Base-by-base conservation (phyloP, 2,329 filamentous ascomycete species). In the Colletotrichum sp. region DNA sequence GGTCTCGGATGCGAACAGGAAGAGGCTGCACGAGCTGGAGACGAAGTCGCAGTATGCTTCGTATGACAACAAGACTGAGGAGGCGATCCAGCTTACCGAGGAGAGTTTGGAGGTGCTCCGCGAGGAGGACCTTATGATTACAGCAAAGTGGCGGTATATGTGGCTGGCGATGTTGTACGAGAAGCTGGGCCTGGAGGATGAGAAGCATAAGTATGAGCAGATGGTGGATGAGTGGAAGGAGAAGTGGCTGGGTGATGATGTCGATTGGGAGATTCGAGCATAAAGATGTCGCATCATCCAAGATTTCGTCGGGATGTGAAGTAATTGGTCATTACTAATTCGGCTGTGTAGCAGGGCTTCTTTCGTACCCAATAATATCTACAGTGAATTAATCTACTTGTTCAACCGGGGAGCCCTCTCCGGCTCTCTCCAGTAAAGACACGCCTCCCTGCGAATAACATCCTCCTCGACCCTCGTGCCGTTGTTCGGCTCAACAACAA, bases 361-460 rank as follows among this genome's bases (percentile, higher is more conserved):
- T 12, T 52, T 52, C 43, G 43, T 7, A 21, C n/a, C 43, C 43
- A 3, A 7, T 13, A 52, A 21, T 52, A 52, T 52, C 61, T 64
- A 36, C 10, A 64, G 34, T 64, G 34, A 28, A 21, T 34, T n/a
- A 43, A 57, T 32, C 48, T 80, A 85, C 61, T 85, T 85, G 61
- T 85, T 85, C 32, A 85, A 36, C 12, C 83, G 77, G 3, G 77
- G 32, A 1, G 84, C 83, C n/a, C 83, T 81, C 67, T 82, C 79
- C 0, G 82, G 80, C 52, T 84, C 82, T 55, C 84, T 81, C 84
- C 84, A 85, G 74, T 80, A 85, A 7, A 82, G 74, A 55, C 84
- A 85, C 6, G 80, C 79, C 64, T 83, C 80, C 32, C 73, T 80
- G 3, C 84, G 78, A 24, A 85, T 84, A 4, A 71, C 71, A 30